A percentile compares a stretch with the other conserved stretches of the same genome.
Conservation (phyloP, 139 green algal genomes). For the Raphidocelis subcapitata region DNA sequence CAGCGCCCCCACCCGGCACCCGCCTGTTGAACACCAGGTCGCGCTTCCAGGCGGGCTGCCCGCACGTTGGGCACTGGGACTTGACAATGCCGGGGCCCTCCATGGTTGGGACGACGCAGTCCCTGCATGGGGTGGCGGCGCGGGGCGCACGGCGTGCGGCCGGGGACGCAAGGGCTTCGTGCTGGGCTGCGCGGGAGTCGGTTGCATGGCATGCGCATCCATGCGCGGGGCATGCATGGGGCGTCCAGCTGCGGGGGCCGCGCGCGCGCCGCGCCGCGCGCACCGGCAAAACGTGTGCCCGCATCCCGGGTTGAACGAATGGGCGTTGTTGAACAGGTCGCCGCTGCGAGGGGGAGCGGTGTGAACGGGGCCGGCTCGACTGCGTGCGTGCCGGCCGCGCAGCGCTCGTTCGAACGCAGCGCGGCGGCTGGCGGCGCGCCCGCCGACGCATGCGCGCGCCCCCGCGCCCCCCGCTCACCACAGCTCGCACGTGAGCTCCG, state of each 20-base stretch:
- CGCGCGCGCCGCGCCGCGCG: too few species aligned
- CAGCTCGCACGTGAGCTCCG: slow-evolving; percentile 5
- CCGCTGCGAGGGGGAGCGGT: slow-evolving; percentile 21
- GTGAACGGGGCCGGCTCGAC: neutral
- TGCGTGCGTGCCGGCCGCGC: too few species aligned
- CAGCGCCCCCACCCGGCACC: neutral
- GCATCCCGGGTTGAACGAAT: slow-evolving; percentile 45
- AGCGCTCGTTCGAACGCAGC: neutral
- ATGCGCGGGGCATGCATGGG: neutral
- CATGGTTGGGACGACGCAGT: slow-evolving; percentile 52
- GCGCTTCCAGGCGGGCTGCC: slow-evolving; percentile 60
- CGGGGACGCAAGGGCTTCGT: too few species aligned
- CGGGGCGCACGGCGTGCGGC: neutral
- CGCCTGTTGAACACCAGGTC: slow-evolving; percentile 47
- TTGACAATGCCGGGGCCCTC: slow-evolving; percentile 63
- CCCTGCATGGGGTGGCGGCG: slow-evolving; percentile 20
- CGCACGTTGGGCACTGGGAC: slow-evolving; percentile 59
- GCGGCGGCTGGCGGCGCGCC: too few species aligned
- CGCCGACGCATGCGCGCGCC: neutral
- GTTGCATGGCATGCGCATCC: neutral
- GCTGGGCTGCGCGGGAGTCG: too few species aligned
- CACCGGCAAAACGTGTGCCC: slow-evolving; percentile 63
- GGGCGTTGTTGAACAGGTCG: slow-evolving; percentile 33
- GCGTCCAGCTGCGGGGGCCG: too few species aligned
- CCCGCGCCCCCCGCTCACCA: neutral